Conservation (phyloP, 1,139 yeast species). For the Hyphopichia wangnamkhiaoensis region DNA sequence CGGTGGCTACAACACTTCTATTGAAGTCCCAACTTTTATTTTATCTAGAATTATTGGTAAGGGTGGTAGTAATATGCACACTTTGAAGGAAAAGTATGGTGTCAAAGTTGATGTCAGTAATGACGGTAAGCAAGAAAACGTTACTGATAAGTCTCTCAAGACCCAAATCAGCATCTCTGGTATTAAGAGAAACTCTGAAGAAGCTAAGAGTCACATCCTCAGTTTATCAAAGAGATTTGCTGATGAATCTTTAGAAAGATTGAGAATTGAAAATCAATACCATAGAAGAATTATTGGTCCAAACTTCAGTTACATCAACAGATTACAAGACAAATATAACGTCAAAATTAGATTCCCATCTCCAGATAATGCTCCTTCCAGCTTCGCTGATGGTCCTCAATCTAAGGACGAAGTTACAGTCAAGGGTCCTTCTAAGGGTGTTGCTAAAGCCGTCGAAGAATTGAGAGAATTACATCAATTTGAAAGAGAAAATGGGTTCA, state of each 20-base stretch:
- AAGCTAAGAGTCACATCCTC: conserved; percentile 61
- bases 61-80: conserved; percentile 73
- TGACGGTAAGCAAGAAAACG: conserved; percentile 25
- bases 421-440: conserved; percentile 92
- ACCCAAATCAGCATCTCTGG: conserved; percentile 71
- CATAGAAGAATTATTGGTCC: conserved; percentile 87
- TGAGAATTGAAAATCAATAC: conserved; percentile 73
- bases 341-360: conserved; percentile 80
- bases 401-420: conserved; percentile 69
- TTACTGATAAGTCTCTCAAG: conserved; percentile 40
- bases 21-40: conserved; percentile 65
- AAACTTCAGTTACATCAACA: conserved; percentile 76
- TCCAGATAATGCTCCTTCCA: conserved; percentile 29
- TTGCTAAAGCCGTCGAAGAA: conserved; percentile 83
- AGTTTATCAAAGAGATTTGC: conserved; percentile 75
- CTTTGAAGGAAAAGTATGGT: conserved; percentile 74
- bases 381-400: conserved; percentile 37
- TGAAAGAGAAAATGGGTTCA: conserved; percentile 84
- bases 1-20: conserved; percentile 54
- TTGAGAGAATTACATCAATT: conserved; percentile 79
- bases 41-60: conserved; percentile 87
- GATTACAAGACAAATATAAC: conserved; percentile 85
- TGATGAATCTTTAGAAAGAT: conserved; percentile 68
- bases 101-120: conserved; percentile 69
- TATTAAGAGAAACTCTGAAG: conserved; percentile 75